Conservation (phyloP, 2,329 filamentous ascomycete genomes). For the Hymenoscyphus fraxineus region DNA sequence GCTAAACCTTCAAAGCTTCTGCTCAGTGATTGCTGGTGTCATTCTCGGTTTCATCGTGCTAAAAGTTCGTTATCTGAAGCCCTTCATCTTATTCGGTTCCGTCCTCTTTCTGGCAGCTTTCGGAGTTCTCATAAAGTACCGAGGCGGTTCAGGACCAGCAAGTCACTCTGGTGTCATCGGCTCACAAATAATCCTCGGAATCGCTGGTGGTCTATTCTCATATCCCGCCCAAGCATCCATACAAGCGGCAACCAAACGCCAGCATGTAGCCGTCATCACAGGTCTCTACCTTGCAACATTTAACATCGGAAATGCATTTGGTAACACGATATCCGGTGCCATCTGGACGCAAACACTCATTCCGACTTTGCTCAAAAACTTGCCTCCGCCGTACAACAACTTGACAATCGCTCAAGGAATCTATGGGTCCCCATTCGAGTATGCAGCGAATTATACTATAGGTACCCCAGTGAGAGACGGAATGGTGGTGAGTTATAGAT, state of each 20-base stretch:
- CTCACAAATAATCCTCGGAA: slow-evolving; percentile 49
- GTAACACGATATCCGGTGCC: slow-evolving; percentile 56
- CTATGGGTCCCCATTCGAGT: slow-evolving; percentile 38
- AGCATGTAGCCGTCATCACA: slow-evolving; percentile 61
- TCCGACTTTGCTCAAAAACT: slow-evolving; percentile 35
- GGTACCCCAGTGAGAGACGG: slow-evolving; percentile 38
- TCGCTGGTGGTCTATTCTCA: slow-evolving; percentile 54
- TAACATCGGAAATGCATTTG: slow-evolving; percentile 57
- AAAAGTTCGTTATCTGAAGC: slow-evolving; percentile 54
- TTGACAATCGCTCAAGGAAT: slow-evolving; percentile 37
- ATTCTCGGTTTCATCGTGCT: slow-evolving; percentile 49
- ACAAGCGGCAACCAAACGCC: slow-evolving; percentile 47
- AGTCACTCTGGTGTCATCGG: slow-evolving; percentile 56
- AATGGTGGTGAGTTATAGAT: slow-evolving; percentile 36
- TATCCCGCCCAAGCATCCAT: slow-evolving; percentile 47
- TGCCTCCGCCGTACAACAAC: slow-evolving; percentile 50
- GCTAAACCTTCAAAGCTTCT: slow-evolving; percentile 33
- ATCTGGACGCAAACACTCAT: slow-evolving; percentile 59
- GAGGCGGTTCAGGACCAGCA: slow-evolving; percentile 45
- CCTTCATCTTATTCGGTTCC: slow-evolving; percentile 60
- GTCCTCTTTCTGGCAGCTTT: slow-evolving; percentile 61
- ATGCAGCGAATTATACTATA: slow-evolving; percentile 38
- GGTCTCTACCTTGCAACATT: slow-evolving; percentile 60
- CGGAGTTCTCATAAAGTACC: slow-evolving; percentile 59
- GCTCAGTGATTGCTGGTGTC: slow-evolving; percentile 55